Percentiles rank a stretch among this genome's conserved stretches.
phyloP scores from a whole-genome alignment of 768 basidiomycete species.

The Rhodosporidiobolus sp. region DNA sequence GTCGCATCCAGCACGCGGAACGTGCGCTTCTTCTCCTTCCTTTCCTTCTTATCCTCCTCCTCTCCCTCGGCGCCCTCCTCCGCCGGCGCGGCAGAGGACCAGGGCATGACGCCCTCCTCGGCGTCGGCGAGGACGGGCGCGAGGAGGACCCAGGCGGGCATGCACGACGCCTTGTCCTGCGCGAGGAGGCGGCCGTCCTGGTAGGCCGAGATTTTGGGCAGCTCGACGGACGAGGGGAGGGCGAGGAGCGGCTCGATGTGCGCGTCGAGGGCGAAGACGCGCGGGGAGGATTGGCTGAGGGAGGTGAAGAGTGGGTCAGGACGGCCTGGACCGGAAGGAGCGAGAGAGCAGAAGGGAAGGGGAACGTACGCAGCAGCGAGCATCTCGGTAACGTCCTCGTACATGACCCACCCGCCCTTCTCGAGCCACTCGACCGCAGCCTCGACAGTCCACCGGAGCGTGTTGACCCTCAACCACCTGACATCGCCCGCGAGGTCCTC shows the following conservation, averaged over 20 bases:
- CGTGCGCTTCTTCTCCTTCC: conserved; percentile 25
- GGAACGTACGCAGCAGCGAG: conserved; percentile 36
- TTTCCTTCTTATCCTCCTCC: conserved; percentile 6
- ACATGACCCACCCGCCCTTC: conserved; percentile 37
- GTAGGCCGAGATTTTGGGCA: conserved; percentile 72
- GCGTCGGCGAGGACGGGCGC: conserved; percentile 59
- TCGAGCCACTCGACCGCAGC: conserved; percentile 58
- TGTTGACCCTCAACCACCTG: conserved; percentile 81
- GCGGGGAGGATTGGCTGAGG: conserved; percentile 47
- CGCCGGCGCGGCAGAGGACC: background rate
- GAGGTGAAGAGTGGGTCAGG: conserved; percentile 8
- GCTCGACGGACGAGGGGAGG: conserved; percentile 61
- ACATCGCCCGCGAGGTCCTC: conserved; percentile 32
- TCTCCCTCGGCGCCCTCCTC: background rate
- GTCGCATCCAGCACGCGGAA: conserved; percentile 81
- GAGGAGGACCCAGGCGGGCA: conserved; percentile 82
- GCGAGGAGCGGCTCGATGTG: conserved; percentile 79
- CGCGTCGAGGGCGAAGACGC: conserved; percentile 66
- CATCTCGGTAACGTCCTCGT: conserved; percentile 37
- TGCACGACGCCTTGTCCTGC: conserved; percentile 97
- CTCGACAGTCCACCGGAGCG: conserved; percentile 62
- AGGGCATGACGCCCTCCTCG: conserved; percentile 16
- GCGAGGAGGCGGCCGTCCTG: conserved; percentile 76
- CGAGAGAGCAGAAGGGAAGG: background rate
- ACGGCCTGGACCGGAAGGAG: conserved; percentile 11